Evolutionary conservation across 345 rosid genomes (phyloP).

Genomic region (Lepidium aucheri): DNA sequence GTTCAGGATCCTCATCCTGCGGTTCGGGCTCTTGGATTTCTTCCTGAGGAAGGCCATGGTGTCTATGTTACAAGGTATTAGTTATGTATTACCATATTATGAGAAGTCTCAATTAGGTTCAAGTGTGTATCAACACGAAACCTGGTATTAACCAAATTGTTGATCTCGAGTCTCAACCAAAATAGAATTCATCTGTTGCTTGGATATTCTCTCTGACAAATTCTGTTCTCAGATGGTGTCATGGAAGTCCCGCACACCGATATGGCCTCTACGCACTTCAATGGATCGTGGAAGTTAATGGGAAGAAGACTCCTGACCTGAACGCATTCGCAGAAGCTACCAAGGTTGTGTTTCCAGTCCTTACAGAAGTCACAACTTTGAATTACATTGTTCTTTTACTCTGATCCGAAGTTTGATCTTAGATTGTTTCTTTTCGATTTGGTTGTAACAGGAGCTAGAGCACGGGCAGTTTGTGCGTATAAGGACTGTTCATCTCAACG

Average conservation of each 20-base stretch:
- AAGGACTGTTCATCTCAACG: conserved; percentile 72
- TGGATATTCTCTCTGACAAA: neutral
- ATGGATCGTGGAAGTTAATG: conserved; percentile 94
- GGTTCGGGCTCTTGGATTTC: conserved; percentile 98
- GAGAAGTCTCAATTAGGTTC: neutral
- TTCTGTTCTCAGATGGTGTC: conserved; percentile 54
- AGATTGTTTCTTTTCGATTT: neutral
- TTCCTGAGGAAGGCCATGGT: conserved; percentile 97
- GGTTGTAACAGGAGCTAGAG: conserved; percentile 54
- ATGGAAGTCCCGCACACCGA: conserved; percentile 89
- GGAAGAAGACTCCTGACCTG: conserved; percentile 73
- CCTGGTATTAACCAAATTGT: neutral
- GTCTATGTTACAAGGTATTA: conserved; percentile 76
- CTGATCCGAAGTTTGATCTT: neutral
- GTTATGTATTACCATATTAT: neutral
- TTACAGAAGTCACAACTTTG: neutral
- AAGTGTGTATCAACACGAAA: neutral
- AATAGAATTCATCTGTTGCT: neutral
- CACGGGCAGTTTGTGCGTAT: conserved; percentile 86
- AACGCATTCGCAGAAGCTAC: conserved; percentile 63
- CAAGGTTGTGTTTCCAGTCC: conserved; percentile 41
- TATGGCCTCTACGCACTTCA: conserved; percentile 82
- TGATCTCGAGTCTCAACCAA: neutral
- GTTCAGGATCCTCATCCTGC: conserved; percentile 92
- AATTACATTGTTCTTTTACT: neutral